Evolutionary conservation across 352 stramenopile species (phyloP).

Genomic region (Phytophthora niederhauseri): DNA sequence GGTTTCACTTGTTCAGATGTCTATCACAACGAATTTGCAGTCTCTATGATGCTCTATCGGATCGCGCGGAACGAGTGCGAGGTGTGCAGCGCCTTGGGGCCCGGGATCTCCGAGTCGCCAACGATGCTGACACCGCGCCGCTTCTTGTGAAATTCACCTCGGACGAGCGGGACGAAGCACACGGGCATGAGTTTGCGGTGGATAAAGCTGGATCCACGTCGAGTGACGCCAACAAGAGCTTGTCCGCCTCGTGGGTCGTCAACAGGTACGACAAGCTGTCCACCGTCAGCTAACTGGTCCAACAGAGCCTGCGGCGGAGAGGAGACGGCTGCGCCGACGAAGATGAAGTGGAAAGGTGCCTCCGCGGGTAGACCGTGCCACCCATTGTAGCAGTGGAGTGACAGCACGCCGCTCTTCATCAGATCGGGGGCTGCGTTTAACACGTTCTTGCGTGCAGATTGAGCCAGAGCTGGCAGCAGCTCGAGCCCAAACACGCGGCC

Average conservation of each 20-base stretch:
- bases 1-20: not conserved
- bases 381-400: conserved; percentile 75
- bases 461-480: conserved; percentile 78
- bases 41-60: conserved; percentile 11
- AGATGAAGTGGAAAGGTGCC: conserved; percentile 95
- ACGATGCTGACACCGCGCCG: conserved; percentile 8
- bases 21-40: not conserved
- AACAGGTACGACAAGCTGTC: conserved; percentile 93
- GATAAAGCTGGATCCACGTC: conserved; percentile 51
- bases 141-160: conserved; percentile 31
- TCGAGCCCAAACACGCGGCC: conserved; percentile 91
- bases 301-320: conserved; percentile 85
- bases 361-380: conserved; percentile 92
- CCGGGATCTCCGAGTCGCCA: conserved; percentile 12
- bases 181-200: conserved; percentile 64
- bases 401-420: conserved; percentile 60
- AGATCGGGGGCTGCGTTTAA: conserved; percentile 76
- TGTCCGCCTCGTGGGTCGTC: conserved; percentile 76
- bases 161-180: conserved; percentile 77
- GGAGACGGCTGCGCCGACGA: conserved; percentile 94
- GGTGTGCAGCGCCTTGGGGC: conserved; percentile 11
- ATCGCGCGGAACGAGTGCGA: conserved; percentile 27
- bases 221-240: conserved; percentile 68
- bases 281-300: conserved; percentile 89
- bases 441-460: conserved; percentile 86